Percentiles rank a stretch among this genome's conserved stretches.
Conservation (phyloP, 768 basidiomycete genomes). For the Tylopilus sp. region DNA sequence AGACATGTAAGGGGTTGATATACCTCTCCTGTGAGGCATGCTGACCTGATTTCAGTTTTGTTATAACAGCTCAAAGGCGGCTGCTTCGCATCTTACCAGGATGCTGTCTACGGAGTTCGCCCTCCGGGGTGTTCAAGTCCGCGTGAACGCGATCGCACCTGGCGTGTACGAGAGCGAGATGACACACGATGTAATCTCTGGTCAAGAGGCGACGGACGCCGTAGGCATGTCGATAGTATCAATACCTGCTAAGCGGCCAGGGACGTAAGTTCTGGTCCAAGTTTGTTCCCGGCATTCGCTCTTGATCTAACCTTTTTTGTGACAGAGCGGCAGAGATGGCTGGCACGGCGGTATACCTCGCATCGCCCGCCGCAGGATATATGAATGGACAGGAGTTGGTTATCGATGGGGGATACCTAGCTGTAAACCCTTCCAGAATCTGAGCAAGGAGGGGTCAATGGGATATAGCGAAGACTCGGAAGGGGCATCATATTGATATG, state of each 20-base stretch:
- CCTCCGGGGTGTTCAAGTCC: slow-evolving; percentile 62
- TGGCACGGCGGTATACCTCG: slow-evolving; percentile 73
- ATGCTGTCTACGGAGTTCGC: slow-evolving; percentile 76
- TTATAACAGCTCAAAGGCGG: slow-evolving; percentile 81
- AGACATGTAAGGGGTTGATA: slow-evolving; percentile 57
- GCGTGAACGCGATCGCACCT: slow-evolving; percentile 72
- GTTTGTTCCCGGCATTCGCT: neutral
- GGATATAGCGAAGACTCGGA: neutral
- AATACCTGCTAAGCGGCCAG: slow-evolving; percentile 59
- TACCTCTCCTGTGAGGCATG: neutral
- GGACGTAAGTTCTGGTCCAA: slow-evolving; percentile 57
- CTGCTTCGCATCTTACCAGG: slow-evolving; percentile 71
- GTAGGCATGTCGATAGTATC: slow-evolving; percentile 59
- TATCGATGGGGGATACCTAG: slow-evolving; percentile 71
- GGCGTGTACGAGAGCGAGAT: slow-evolving; percentile 77
- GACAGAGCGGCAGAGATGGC: slow-evolving; percentile 71
- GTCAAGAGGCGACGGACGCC: slow-evolving; percentile 45
- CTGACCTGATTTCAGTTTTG: slow-evolving; percentile 52
- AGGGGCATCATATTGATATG: neutral
- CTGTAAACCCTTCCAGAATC: slow-evolving; percentile 62
- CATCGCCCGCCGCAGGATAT: slow-evolving; percentile 69
- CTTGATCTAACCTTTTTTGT: no score
- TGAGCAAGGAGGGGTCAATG: slow-evolving; percentile 19
- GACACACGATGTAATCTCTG: slow-evolving; percentile 51
- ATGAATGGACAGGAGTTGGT: slow-evolving; percentile 76